Evolutionary conservation across 2,329 filamentous ascomycete genomes (phyloP).

Genomic region (Plectosphaerella plurivora): DNA sequence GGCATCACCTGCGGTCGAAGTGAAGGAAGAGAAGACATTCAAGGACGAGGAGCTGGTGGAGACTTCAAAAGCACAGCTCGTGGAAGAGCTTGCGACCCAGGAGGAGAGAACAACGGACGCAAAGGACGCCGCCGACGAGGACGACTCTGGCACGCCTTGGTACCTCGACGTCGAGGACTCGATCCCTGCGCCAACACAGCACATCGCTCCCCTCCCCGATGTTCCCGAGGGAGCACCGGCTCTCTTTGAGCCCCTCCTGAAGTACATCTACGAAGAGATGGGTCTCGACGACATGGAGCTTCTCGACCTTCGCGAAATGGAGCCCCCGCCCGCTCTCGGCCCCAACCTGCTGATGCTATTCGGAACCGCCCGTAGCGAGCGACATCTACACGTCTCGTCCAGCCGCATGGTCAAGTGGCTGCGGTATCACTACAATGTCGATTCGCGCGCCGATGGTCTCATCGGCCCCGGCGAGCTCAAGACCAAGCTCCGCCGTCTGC

Average conservation of each 20-base stretch:
- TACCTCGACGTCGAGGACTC: conserved; percentile 74
- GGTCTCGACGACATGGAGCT: conserved; percentile 79
- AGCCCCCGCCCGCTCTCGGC: conserved; percentile 83
- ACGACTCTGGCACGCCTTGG: conserved; percentile 58
- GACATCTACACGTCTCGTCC: conserved; percentile 86
- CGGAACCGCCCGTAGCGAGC: conserved; percentile 85
- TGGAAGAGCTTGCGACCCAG: not conserved
- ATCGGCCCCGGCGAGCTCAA: conserved; percentile 89
- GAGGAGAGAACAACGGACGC: not conserved
- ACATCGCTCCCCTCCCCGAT: conserved; percentile 43
- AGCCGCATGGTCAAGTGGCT: conserved; percentile 88
- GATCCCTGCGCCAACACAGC: conserved; percentile 43
- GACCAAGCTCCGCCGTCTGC: conserved; percentile 74
- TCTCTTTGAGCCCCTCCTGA: conserved; percentile 66
- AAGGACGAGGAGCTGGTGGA: no score
- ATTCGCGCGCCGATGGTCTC: conserved; percentile 79
- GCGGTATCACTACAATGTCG: conserved; percentile 64
- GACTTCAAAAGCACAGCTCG: not conserved
- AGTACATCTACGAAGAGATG: conserved; percentile 77
- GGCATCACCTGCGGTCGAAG: no score
- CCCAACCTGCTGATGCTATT: conserved; percentile 90
- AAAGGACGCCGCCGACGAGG: not conserved
- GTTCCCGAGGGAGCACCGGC: conserved; percentile 64
- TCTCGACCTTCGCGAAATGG: conserved; percentile 76
- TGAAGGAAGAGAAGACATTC: no score